Base-by-base conservation (phyloP, 164 flowering plant genomes). In the Piper betle region DNA sequence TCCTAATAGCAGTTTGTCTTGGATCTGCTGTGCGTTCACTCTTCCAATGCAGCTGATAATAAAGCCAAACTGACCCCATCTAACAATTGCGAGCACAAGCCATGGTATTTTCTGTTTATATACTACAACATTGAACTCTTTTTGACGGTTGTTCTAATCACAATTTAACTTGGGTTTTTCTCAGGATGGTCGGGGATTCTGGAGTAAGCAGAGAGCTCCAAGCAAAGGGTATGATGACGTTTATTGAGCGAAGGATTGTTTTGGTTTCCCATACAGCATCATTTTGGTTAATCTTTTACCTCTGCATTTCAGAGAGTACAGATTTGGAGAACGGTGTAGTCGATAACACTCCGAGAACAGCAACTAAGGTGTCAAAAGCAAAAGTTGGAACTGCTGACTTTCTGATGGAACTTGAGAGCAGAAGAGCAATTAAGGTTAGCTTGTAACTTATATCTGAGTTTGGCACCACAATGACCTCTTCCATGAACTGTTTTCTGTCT, bases 1-100 rank as follows among this genome's bases (percentile, higher is more conserved):
- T 88, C 73, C 70, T 88, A 61, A 61, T 88, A 58, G 96, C 92
- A 4, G 92, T 83, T 66, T 79, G 78, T 71, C 83, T 88, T 64
- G 92, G 83, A 16, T 78, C 96, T 39, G 83, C 82, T 53, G 87
- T n/a, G n/a, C n/a, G n/a, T 88, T 59, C 96, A 88, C 62, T 68
- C 85, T 41, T 84, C 96, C 66, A 88, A 88, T 73, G 80, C 79
- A 7, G 76, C 82, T 41, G 92, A 88, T 73, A 78, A 80, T 65
- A 64, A 73, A 70, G 74, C 70, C 57, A 88, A 88, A 72, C 87
- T 88, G 40, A 60, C 59, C 1, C 60, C 5, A 57, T 66, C 79
- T n/a, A 52, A 33, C 55, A 65, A 58, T 71, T 41, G 55, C 62
- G 71, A 62, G 60, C 62, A 52, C 33, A 82, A 15, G 18, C 19